phyloP scores from a whole-genome alignment of 768 basidiomycete species.

The Tulasnella sp. region DNA sequence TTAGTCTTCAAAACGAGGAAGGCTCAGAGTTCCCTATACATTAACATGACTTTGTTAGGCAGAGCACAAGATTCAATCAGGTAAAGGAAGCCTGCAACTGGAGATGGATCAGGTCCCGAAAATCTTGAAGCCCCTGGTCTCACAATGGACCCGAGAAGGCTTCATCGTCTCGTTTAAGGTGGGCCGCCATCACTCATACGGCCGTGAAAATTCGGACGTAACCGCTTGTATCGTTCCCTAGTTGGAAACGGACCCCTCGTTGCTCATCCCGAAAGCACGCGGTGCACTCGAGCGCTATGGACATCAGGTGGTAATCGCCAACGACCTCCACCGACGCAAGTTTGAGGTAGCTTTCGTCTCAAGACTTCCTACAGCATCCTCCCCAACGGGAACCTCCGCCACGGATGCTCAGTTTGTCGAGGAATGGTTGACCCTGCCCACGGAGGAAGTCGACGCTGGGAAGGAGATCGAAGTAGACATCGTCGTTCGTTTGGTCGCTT shows the following conservation, averaged over 20 bases:
- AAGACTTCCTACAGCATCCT: conserved; percentile 41
- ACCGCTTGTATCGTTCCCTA: conserved; percentile 43
- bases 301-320: conserved; percentile 96
- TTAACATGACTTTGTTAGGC: conserved; percentile 55
- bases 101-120: conserved; percentile 99
- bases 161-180: conserved; percentile 99
- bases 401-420: conserved; percentile 40
- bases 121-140: conserved; percentile 87
- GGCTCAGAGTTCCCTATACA: not conserved
- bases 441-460: conserved; percentile 45
- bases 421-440: conserved; percentile 44
- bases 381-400: not conserved
- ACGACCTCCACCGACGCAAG: conserved; percentile 90
- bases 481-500: conserved; percentile 67
- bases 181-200: not conserved
- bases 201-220: not conserved
- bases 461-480: conserved; percentile 97
- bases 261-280: conserved; percentile 90
- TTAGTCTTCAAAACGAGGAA: conserved; percentile 31
- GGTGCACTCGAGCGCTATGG: conserved; percentile 90
- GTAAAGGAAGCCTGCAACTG: conserved; percentile 87
- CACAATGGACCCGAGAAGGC: conserved; percentile 89
- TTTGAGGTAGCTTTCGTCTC: conserved; percentile 91
- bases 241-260: conserved; percentile 87
- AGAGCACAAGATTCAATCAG: conserved; percentile 98